Conservation (phyloP, 345 rosid species). For the Odontarrhena argentea region DNA sequence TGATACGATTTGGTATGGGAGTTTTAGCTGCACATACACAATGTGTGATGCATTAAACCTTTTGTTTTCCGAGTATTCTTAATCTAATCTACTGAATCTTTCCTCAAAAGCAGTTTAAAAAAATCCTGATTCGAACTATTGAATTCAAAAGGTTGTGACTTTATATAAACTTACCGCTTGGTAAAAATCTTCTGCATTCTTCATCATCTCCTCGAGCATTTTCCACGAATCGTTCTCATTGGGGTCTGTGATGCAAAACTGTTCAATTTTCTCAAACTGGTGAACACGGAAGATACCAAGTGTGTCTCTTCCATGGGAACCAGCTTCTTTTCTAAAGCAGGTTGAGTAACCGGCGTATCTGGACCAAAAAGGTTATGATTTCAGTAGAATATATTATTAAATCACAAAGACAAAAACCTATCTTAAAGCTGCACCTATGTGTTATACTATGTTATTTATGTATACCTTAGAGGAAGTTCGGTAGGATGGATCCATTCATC, state of each 20-base stretch:
- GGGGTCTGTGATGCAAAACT: slow-evolving; percentile 88
- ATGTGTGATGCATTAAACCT: background rate
- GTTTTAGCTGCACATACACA: slow-evolving; percentile 57
- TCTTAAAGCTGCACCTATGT: background rate
- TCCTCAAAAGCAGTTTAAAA: background rate
- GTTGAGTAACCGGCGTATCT: slow-evolving; percentile 97
- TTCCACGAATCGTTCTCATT: slow-evolving; percentile 84
- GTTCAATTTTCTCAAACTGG: slow-evolving; percentile 98
- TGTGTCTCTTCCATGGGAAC: slow-evolving; percentile 95
- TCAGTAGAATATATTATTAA: background rate
- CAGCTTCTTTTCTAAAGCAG: slow-evolving; percentile 98
- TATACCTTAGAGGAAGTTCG: slow-evolving; percentile 74
- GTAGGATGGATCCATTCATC: slow-evolving; percentile 95
- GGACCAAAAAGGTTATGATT: background rate
- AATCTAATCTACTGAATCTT: background rate
- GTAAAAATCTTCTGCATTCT: slow-evolving; percentile 89
- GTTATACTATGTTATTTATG: background rate
- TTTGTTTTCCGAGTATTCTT: background rate
- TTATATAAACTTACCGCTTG: slow-evolving; percentile 50
- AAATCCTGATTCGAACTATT: background rate
- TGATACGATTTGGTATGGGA: slow-evolving; percentile 80
- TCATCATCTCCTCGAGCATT: slow-evolving; percentile 92
- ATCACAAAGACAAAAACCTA: background rate
- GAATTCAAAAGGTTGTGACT: background rate
- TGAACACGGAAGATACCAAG: slow-evolving; percentile 97